Evolutionary conservation across 2,329 filamentous ascomycete genomes (phyloP), one percentile per base, ranked within the genome.

Genomic region (Fusarium praegraminearum): DNA sequence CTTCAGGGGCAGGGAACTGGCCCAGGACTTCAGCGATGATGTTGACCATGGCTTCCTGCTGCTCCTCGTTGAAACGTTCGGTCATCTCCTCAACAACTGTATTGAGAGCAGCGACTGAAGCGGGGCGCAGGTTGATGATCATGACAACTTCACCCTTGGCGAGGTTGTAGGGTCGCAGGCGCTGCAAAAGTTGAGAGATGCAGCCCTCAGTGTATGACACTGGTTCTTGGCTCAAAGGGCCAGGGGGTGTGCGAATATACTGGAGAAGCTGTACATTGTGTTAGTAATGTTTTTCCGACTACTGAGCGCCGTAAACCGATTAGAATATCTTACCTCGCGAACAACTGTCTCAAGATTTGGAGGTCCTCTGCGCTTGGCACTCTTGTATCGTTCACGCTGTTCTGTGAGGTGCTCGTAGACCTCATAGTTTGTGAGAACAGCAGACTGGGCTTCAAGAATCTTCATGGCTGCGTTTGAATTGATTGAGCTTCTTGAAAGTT

Each of bases 391-490:
- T 57, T 82, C 79, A 53, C 83, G 83, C 74, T 88, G 86, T 47
- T 89, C 85, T 8, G 80, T 80, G 40, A 93, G 80, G 72, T 92
- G 90, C 59, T 85, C 83, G 73, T 89, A 90, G 68, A 93, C 90
- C 82, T 93, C 91, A 69, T 87, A 90, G 78, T 93, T 93, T 77
- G 89, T 88, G 75, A 94, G 83, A 43, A 90, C 85, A 7, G 90
- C 90, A 32, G 88, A 88, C 76, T 93, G 90, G 5, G 90, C 83
- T 75, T 91, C 90, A 73, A 93, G 81, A 75, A 94, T 87, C 85
- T 92, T 90, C 89, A 91, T 90, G 22, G 36, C 77, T 73, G 51
- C 24, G 22, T 32, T 40, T n/a, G 50, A 33, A 26, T 50, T 51
- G 49, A 26, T 40, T 43, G 24, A 38, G 12, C 38, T 67, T 26